Conservation (phyloP, 2,329 filamentous ascomycete genomes). For the Erysiphe neolycopersici region DNA sequence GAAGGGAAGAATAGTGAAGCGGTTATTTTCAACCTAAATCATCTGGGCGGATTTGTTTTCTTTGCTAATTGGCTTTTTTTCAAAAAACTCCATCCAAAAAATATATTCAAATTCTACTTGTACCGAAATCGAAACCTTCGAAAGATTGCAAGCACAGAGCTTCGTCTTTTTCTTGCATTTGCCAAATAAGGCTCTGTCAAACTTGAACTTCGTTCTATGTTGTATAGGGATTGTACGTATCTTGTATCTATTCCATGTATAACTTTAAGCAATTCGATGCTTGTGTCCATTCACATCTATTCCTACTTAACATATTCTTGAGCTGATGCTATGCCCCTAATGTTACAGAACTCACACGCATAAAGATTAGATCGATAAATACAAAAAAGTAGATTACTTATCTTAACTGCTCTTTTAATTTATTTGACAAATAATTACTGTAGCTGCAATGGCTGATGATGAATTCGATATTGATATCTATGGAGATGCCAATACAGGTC, state of each 20-base stretch:
- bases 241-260: constrained; percentile 15
- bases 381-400: neutral
- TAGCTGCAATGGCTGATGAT: constrained; percentile 32
- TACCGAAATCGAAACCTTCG: constrained; percentile 5
- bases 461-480: constrained; percentile 52
- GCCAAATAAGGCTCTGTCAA: constrained; percentile 12
- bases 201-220: constrained; percentile 12
- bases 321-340: constrained; percentile 12
- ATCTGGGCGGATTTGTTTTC: constrained; percentile 7
- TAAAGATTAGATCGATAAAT: neutral
- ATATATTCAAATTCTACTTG: constrained; percentile 8
- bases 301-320: constrained; percentile 8
- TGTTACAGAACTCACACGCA: constrained; percentile 9
- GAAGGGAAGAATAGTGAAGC: neutral
- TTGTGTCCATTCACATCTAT: constrained; percentile 2
- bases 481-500: constrained; percentile 27
- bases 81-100: constrained; percentile 4
- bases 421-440: constrained; percentile 1
- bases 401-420: neutral
- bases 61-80: constrained; percentile 4
- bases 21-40: constrained; percentile 4
- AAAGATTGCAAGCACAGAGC: constrained; percentile 33
- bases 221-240: constrained; percentile 15
- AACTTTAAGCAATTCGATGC: constrained; percentile 7
- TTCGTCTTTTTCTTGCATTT: constrained; percentile 24